Base-by-base conservation (phyloP, 495 filamentous ascomycete species). In the Penicillium flavigenum region DNA sequence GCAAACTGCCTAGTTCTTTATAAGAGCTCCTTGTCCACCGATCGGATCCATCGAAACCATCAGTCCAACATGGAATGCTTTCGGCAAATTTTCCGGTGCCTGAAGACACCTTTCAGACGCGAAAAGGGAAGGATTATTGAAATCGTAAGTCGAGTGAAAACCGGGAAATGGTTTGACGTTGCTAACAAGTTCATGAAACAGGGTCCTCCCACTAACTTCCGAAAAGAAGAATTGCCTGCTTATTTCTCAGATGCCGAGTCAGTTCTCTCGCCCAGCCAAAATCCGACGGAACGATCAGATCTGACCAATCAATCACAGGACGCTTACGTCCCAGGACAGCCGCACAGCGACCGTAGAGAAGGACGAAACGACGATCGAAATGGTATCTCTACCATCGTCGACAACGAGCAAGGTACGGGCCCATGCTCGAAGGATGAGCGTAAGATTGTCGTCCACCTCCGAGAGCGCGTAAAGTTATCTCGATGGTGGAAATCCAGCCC, bases 241-340 rank as follows among this genome's bases (percentile, higher is more conserved):
- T 76, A 66, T 51, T 73, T 77, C 60, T 64, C 64, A 27, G 76
- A 77, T 65, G 74, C 72, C 58, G 76, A 78, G 76, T 79, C 60
- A 71, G 75, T 75, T 32, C 26, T 64, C 46, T 60, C 58, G 57
- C 62, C 58, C 49, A 62, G 22, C 29, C 59, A 67, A 45, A 59
- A 32, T 42, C 20, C 38, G 51, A 44, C 41, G 45, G 60, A 59
- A 36, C 63, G 53, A 65, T 45, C 55, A 31, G 51, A 57, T 71
- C 72, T 76, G 67, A 74, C 70, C 27, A 63, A 63, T 48, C 49
- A 58, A 51, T 64, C 55, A 63, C 67, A 79, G 74, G 47, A 72
- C 74, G 54, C 66, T 72, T 58, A 76, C 72, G 50, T 65, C 70
- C 41, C 70, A 67, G 43, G 52, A 72, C 58, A 77, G 73, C 52